phyloP scores from a whole-genome alignment of 2,329 filamentous ascomycete genomes.

The Zasmidium citrigriseum region DNA sequence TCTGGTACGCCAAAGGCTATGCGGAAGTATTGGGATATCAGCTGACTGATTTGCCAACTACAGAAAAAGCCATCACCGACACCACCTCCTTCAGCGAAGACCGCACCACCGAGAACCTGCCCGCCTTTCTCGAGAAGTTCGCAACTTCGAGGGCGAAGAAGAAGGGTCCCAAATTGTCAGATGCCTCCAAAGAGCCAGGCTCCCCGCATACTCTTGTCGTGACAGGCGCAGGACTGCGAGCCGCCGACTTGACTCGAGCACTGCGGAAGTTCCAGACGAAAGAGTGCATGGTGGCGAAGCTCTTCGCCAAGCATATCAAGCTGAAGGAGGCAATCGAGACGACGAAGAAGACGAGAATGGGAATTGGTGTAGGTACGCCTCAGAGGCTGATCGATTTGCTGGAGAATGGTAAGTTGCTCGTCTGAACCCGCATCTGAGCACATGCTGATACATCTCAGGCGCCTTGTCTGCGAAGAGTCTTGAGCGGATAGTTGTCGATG shows the following conservation, averaged over 20 bases:
- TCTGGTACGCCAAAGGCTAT: slow-evolving; percentile 59
- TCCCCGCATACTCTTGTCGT: slow-evolving; percentile 80
- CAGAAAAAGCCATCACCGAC: slow-evolving; percentile 75
- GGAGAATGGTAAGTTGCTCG: slow-evolving; percentile 57
- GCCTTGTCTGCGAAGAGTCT: slow-evolving; percentile 71
- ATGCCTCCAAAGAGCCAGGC: slow-evolving; percentile 65
- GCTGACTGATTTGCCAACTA: slow-evolving; percentile 4
- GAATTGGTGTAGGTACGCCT: slow-evolving; percentile 89
- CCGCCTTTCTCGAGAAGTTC: slow-evolving; percentile 73
- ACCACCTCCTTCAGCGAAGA: slow-evolving; percentile 71
- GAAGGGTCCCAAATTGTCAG: slow-evolving; percentile 54
- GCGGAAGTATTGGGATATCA: slow-evolving; percentile 13
- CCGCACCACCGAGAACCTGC: slow-evolving; percentile 71
- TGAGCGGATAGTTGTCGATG: slow-evolving; percentile 82
- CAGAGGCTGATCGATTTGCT: slow-evolving; percentile 78
- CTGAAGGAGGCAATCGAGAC: slow-evolving; percentile 80
- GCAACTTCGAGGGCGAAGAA: slow-evolving; percentile 36
- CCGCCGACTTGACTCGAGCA: slow-evolving; percentile 78
- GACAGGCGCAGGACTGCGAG: slow-evolving; percentile 79
- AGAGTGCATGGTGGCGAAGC: slow-evolving; percentile 76
- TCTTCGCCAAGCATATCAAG: slow-evolving; percentile 99
- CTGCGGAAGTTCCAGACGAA: slow-evolving; percentile 79
- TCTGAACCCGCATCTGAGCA: slow-evolving; percentile 46
- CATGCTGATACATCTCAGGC: slow-evolving; percentile 47
- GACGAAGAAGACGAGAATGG: slow-evolving; percentile 68